Evolutionary conservation across 176 grass and related monocot species (phyloP).

Genomic region (Zoysia japonica): DNA sequence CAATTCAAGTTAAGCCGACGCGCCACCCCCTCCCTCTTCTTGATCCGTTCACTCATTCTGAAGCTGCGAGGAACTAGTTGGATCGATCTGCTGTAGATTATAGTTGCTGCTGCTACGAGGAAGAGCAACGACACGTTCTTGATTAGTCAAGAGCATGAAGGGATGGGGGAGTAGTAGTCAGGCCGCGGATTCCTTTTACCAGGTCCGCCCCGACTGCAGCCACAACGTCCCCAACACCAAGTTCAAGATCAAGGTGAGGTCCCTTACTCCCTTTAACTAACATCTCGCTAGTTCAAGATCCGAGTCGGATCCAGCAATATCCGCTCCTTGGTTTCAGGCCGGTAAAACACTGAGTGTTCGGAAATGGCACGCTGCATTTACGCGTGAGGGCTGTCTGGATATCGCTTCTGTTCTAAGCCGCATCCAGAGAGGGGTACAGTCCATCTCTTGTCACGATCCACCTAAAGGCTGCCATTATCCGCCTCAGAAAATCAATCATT

Average conservation of each 20-base stretch:
- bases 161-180: slow-evolving; percentile 50
- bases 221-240: slow-evolving; percentile 67
- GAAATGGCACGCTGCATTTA: slow-evolving; percentile 87
- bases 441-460: neutral
- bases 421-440: slow-evolving; percentile 81
- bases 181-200: slow-evolving; percentile 71
- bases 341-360: slow-evolving; percentile 84
- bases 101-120: neutral
- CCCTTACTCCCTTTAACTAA: neutral
- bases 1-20: neutral
- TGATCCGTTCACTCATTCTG: neutral
- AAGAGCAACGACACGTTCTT: neutral
- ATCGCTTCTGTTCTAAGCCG: slow-evolving; percentile 77
- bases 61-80: neutral
- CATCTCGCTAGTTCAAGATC: neutral
- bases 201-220: slow-evolving; percentile 67
- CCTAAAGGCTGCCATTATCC: neutral
- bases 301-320: neutral
- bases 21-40: neutral
- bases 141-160: slow-evolving; percentile 9
- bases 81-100: slow-evolving; percentile 4
- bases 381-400: slow-evolving; percentile 63
- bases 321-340: slow-evolving; percentile 45
- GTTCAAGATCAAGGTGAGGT: slow-evolving; percentile 82
- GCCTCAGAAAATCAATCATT: neutral